Conservation (phyloP, 352 stramenopile genomes). For the Pythium aphanidermatum region DNA sequence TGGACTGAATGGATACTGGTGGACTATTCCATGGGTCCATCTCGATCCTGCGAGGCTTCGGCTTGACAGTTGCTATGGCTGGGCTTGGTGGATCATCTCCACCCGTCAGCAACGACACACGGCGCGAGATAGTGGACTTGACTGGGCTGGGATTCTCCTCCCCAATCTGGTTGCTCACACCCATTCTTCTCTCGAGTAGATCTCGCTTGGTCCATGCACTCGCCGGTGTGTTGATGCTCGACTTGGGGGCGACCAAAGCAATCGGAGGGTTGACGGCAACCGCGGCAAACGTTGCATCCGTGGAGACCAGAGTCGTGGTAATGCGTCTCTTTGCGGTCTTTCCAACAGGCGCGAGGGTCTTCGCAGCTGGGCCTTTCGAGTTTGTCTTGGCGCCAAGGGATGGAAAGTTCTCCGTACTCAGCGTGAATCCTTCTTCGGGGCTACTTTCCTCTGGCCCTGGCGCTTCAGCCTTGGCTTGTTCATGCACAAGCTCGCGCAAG, state of each 20-base stretch:
- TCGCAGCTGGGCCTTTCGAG: background rate
- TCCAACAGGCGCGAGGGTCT: background rate
- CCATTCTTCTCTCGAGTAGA: slow-evolving; percentile 45
- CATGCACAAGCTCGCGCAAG: slow-evolving; percentile 3
- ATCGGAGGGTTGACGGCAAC: slow-evolving; percentile 7
- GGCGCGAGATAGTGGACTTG: background rate
- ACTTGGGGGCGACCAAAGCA: background rate
- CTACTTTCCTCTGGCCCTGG: background rate
- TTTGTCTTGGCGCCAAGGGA: slow-evolving; percentile 3
- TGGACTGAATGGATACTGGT: background rate
- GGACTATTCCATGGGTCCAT: slow-evolving; percentile 7
- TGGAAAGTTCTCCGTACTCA: slow-evolving; percentile 8
- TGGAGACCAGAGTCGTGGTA: slow-evolving; percentile 16
- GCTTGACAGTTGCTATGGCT: background rate
- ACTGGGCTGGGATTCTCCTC: background rate
- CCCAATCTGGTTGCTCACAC: background rate
- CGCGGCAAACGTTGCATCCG: slow-evolving; percentile 2
- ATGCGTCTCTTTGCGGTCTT: slow-evolving; percentile 11
- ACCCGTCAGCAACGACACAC: background rate
- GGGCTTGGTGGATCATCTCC: background rate
- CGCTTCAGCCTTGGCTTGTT: background rate
- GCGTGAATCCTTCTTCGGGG: background rate
- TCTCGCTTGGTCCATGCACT: slow-evolving; percentile 34
- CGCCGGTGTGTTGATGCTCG: background rate
- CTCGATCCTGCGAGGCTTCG: background rate